phyloP scores from a whole-genome alignment of 345 rosid genomes.

The Euphorbia pulcherrima region DNA sequence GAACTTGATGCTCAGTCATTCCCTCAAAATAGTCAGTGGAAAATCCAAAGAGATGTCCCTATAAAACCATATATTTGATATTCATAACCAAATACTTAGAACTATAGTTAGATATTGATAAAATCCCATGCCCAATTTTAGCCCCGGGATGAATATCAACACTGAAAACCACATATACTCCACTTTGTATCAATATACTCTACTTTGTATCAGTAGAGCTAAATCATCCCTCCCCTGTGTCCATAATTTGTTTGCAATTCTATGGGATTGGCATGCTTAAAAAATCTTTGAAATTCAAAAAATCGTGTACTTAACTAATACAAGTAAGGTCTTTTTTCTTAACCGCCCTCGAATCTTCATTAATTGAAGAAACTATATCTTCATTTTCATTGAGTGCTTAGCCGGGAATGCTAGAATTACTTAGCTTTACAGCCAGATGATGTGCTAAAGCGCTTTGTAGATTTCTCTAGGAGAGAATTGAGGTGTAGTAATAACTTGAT shows the following conservation, averaged over 20 bases:
- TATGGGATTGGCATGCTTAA: slow-evolving; percentile 72
- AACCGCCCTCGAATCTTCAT: slow-evolving; percentile 58
- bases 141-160: slow-evolving; percentile 98
- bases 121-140: slow-evolving; percentile 60
- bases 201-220: slow-evolving; percentile 70
- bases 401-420: slow-evolving; percentile 58
- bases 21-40: no score
- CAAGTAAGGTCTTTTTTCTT: slow-evolving; percentile 89
- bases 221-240: slow-evolving; percentile 46
- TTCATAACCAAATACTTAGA: no score
- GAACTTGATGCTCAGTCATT: no score
- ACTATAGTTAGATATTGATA: no score
- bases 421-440: slow-evolving; percentile 59
- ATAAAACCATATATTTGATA: no score
- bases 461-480: slow-evolving; percentile 57
- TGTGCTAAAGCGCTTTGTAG: slow-evolving; percentile 68
- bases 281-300: slow-evolving; percentile 78
- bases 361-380: slow-evolving; percentile 48
- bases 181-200: slow-evolving; percentile 73
- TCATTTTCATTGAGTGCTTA: slow-evolving; percentile 38
- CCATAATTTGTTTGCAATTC: slow-evolving; percentile 80
- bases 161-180: slow-evolving; percentile 68
- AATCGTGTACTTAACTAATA: slow-evolving; percentile 64
- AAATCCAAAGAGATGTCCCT: no score
- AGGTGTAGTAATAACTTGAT: slow-evolving; percentile 58